These are phyloP conservation scores for Lenzites betulinus DNA, from an alignment of 768 basidiomycete species.

Conservation along the genomic window DNA sequence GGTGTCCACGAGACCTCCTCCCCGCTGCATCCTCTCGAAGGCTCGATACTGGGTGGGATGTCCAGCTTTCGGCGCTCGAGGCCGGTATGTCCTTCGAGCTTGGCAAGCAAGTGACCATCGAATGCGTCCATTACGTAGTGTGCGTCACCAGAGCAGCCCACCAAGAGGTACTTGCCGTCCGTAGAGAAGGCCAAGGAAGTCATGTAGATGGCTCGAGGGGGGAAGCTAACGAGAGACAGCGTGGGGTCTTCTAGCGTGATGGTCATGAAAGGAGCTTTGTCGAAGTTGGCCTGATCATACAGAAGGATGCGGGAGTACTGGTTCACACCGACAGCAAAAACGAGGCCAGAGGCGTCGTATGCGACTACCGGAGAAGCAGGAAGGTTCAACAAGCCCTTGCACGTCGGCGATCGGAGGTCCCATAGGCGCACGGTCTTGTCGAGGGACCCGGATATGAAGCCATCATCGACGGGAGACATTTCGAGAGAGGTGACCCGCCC, in stretches of 20 bases:
- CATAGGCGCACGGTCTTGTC: conserved; percentile 96
- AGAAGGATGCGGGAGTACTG: conserved; percentile 79
- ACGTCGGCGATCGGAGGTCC: conserved; percentile 83
- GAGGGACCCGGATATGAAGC: conserved; percentile 92
- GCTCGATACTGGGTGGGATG: conserved; percentile 57
- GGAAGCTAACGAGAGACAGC: conserved; percentile 71
- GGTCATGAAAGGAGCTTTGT: conserved; percentile 89
- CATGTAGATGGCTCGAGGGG: conserved; percentile 87
- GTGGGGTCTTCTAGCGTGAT: conserved; percentile 84
- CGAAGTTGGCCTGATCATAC: conserved; percentile 84
- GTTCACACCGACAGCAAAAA: conserved; percentile 88
- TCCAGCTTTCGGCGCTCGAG: conserved; percentile 66
- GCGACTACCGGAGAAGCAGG: conserved; percentile 78
- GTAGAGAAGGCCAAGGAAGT: conserved; percentile 90
- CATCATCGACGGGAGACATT: conserved; percentile 90
- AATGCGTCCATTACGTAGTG: conserved; percentile 95
- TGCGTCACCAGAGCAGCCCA: conserved; percentile 89
- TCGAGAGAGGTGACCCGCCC: conserved; percentile 87
- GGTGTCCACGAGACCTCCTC: conserved; percentile 96
- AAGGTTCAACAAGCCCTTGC: conserved; percentile 77
- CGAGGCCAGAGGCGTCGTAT: conserved; percentile 79
- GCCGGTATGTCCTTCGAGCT: conserved; percentile 83
- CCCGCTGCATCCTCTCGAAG: conserved; percentile 79
- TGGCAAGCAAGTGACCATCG: conserved; percentile 78
- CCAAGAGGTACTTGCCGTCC: conserved; percentile 86